Evolutionary conservation across 2,329 filamentous ascomycete species (phyloP).

Genomic region (Graphiopsis chlorocephala): DNA sequence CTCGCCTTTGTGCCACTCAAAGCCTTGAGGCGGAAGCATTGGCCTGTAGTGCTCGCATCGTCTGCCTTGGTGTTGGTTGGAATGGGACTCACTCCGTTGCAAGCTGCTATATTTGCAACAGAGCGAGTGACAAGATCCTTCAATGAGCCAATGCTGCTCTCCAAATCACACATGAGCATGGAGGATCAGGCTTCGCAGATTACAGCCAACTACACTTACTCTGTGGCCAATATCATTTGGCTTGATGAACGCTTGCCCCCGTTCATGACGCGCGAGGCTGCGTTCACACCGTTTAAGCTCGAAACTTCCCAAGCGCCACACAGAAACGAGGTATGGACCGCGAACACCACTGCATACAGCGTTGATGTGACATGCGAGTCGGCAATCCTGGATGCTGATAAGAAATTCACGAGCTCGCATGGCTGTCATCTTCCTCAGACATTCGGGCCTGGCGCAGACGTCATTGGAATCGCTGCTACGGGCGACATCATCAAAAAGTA

Average conservation of each 20-base stretch:
- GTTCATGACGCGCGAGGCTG: constrained; percentile 46
- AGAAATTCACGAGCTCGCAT: not conserved
- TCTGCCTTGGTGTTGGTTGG: constrained; percentile 52
- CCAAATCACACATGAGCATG: not conserved
- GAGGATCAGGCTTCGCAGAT: constrained; percentile 28
- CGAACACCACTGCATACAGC: constrained; percentile 32
- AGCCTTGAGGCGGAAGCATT: constrained; percentile 44
- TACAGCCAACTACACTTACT: constrained; percentile 42
- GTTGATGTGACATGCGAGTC: constrained; percentile 37
- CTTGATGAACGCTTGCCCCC: constrained; percentile 44
- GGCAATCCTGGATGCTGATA: constrained; percentile 30
- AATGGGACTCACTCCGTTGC: constrained; percentile 55
- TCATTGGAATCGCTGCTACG: not conserved
- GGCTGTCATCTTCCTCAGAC: not conserved
- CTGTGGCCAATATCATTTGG: constrained; percentile 47
- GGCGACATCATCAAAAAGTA: constrained; percentile 15
- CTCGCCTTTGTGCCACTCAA: constrained; percentile 44
- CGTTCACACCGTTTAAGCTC: constrained; percentile 43
- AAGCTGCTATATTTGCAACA: constrained; percentile 54
- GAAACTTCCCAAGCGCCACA: not conserved
- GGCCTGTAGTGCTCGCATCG: constrained; percentile 51
- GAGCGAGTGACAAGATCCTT: constrained; percentile 12
- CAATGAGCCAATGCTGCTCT: not conserved
- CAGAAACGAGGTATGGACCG: constrained; percentile 26
- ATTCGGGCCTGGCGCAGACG: not conserved